Conservation (phyloP, 2,329 filamentous ascomycete genomes). For the Sarocladiaceae sp. region DNA sequence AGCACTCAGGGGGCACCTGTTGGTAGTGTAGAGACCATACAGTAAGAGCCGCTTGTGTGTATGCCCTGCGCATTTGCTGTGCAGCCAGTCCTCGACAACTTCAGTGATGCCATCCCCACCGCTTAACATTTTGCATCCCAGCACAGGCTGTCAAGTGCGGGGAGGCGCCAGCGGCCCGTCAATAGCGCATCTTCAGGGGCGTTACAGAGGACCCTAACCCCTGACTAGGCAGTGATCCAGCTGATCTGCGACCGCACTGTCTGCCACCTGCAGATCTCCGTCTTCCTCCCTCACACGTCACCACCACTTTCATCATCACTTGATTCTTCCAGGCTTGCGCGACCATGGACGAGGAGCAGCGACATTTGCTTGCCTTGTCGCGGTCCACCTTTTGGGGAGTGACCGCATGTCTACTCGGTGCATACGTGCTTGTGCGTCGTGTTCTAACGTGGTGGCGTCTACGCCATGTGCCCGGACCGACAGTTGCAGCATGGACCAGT, state of each 20-base stretch:
- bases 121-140: not conserved
- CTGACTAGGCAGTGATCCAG: not conserved
- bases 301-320: no score
- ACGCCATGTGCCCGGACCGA: constrained; percentile 22
- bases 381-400: constrained; percentile 2
- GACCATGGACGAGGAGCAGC: not conserved
- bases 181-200: not conserved
- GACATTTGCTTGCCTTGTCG: not conserved
- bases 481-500: constrained; percentile 20
- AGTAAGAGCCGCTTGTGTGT: no score
- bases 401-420: not conserved
- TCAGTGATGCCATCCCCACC: not conserved
- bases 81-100: not conserved
- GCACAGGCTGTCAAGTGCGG: not conserved
- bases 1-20: no score
- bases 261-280: not conserved
- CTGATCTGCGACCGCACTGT: not conserved
- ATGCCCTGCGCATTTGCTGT: no score
- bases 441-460: constrained; percentile 14
- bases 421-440: constrained; percentile 1
- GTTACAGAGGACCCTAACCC: not conserved
- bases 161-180: not conserved
- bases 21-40: no score
- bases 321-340: not conserved
- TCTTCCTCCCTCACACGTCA: not conserved